Conservation (phyloP, 1,284 basidiomycete genomes). For the Marasmius sp. region DNA sequence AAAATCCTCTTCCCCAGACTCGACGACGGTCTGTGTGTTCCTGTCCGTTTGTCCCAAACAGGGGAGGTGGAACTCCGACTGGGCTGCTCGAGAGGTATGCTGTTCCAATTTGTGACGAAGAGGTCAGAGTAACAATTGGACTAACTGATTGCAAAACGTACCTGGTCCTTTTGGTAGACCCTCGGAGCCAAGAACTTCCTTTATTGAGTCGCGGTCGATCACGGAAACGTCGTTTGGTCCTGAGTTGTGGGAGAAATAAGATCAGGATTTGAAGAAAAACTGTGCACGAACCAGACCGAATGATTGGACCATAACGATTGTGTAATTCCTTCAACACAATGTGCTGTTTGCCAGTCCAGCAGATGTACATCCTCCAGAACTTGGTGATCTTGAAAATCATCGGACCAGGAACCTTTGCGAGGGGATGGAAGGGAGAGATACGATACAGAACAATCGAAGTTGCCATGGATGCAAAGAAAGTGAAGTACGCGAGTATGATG, state of each 20-base stretch:
- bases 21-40: too few species aligned
- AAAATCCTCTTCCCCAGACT: too few species aligned
- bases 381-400: slow-evolving; percentile 36
- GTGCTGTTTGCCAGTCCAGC: slow-evolving; percentile 36
- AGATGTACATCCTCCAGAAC: slow-evolving; percentile 30
- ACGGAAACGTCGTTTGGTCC: slow-evolving; percentile 61
- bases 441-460: slow-evolving; percentile 40
- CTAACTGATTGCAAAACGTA: too few species aligned
- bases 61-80: too few species aligned
- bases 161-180: too few species aligned
- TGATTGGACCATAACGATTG: slow-evolving; percentile 40
- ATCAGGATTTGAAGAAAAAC: slow-evolving; percentile 4
- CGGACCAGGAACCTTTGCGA: slow-evolving; percentile 45
- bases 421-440: slow-evolving; percentile 47
- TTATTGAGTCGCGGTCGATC: too few species aligned
- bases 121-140: too few species aligned
- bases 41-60: too few species aligned
- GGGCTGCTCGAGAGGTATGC: too few species aligned
- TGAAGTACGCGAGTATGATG: background rate
- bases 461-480: slow-evolving; percentile 26
- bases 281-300: slow-evolving; percentile 37
- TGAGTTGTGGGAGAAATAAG: slow-evolving; percentile 19
- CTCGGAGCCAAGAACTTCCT: too few species aligned
- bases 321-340: slow-evolving; percentile 33
- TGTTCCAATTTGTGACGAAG: too few species aligned